Base-by-base conservation (phyloP, 2,329 filamentous ascomycete genomes). In the Aspergillus aculeatus region DNA sequence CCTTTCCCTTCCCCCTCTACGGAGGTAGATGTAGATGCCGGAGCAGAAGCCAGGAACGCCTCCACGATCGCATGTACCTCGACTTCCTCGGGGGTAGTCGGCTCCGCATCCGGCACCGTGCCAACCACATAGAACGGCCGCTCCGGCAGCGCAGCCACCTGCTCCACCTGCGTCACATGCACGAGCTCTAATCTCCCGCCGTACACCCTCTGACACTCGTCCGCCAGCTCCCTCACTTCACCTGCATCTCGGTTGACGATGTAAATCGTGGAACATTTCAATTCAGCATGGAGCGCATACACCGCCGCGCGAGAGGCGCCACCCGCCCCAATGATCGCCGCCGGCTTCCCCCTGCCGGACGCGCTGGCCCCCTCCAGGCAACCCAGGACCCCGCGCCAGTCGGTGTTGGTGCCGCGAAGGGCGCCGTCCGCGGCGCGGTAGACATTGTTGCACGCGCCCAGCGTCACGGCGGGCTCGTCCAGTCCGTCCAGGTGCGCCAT, bases 301-400 rank as follows among this genome's bases (percentile, higher is more conserved):
- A 78, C 64, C 6, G 78, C 77, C 1, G 78, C 78, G 14, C 78
- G 71, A 14, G 74, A 73, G 0, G 78, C 78, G 5, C 78, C 78
- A 3, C 78, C 77, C 0, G 77, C 78, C 0, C 77, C 78, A 16
- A 80, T 69, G 10, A 80, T 71, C 35, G 80, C 54, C 1, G 72
- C 75, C 3, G 69, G 61, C 6, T 62, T 69, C 16, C 64, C 55
- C 16, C 62, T 56, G 5, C 67, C 26, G 26, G 47, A n/a, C 21
- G 49, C 26, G 47, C 54, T 21, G 62, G 44, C 49, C 57, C 31
- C 63, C 59, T 50, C 62, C 12, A 79, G 62, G 57, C 73, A 79
- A 4, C 69, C 73, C 44, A 71, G 70, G 55, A 81, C 74, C 2
- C 79, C 77, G 1, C 71, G 62, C 77, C 78, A 80, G 60, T 81